phyloP scores from a whole-genome alignment of 2,329 filamentous ascomycete species.

The Apiospora arundinis region DNA sequence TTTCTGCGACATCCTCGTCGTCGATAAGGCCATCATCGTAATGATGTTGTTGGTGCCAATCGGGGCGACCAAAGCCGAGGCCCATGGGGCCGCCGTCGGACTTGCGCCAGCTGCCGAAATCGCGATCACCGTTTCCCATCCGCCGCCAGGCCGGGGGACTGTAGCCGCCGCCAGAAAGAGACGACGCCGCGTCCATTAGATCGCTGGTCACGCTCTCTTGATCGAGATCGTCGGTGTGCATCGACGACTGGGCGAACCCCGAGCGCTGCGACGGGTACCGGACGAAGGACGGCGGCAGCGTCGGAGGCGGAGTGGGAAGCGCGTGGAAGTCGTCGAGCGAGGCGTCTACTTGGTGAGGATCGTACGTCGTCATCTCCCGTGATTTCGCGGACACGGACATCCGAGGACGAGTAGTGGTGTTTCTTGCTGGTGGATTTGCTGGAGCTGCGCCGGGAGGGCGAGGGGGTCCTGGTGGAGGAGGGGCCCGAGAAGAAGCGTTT shows the following conservation, averaged over 20 bases:
- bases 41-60: constrained; percentile 33
- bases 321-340: constrained; percentile 59
- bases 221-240: constrained; percentile 45
- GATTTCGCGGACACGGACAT: constrained; percentile 26
- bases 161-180: constrained; percentile 60
- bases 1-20: constrained; percentile 41
- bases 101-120: constrained; percentile 65
- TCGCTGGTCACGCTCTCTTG: constrained; percentile 44
- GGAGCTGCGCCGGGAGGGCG: constrained; percentile 31
- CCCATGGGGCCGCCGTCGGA: constrained; percentile 58
- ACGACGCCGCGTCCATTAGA: constrained; percentile 36
- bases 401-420: constrained; percentile 22
- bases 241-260: constrained; percentile 47
- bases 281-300: constrained; percentile 43
- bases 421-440: constrained; percentile 28
- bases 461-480: constrained; percentile 29
- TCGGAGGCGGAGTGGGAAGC: constrained; percentile 51
- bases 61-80: constrained; percentile 46
- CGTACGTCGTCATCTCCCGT: constrained; percentile 24
- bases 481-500: constrained; percentile 35
- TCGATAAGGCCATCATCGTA: constrained; percentile 25
- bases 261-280: constrained; percentile 50
- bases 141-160: constrained; percentile 67
- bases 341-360: constrained; percentile 49
- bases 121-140: constrained; percentile 64